Evolutionary conservation across 768 basidiomycete species (phyloP), one percentile per base, ranked within the genome.

Genomic region (Termitomyces eurrhizus): DNA sequence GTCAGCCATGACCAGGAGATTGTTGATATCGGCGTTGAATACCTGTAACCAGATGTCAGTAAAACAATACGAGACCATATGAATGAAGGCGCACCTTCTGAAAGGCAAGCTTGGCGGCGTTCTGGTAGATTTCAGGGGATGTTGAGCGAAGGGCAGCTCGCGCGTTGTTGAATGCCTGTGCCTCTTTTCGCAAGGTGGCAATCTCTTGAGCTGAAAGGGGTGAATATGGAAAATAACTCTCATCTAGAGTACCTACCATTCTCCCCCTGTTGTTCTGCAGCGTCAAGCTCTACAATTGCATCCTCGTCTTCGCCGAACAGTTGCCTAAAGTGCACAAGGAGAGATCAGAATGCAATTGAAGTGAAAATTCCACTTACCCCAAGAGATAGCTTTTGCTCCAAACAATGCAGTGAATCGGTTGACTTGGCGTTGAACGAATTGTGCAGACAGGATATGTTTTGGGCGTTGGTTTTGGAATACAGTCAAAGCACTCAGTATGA

Each of bases 371-470:
- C 6, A 75, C 90, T 69, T 66, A 93, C 95, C 90, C 88, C 67
- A 98, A 83, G 13, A 99, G 86, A 77, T 98, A 98, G 59, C 87
- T 95, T 73, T 98, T 99, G 35, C 93, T 94, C 97, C 97, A 99
- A 2, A 98, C 95, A 52, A 99, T 98, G 69, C 96, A 99, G 68
- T 99, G 97, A 54, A 98, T 97, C 0, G 97, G 94, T 64, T 96
- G 95, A 59, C 90, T 93, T 0, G 97, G 97, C 0, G 97, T 98
- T 2, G 93, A 93, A 42, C 96, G 88, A 65, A 99, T 98, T 0
- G 97, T 98, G 72, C 97, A 99, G 11, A 98, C 95, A 0, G 97
- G 95, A 70, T 93, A 98, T 0, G 93, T 90, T 71, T 95, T 98
- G 0, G 95, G 94, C 0, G 91, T 90, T 1, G 90, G 89, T 71